Evolutionary conservation across 2,329 filamentous ascomycete species (phyloP).

Genomic region (Clarireedia homoeocarpa): DNA sequence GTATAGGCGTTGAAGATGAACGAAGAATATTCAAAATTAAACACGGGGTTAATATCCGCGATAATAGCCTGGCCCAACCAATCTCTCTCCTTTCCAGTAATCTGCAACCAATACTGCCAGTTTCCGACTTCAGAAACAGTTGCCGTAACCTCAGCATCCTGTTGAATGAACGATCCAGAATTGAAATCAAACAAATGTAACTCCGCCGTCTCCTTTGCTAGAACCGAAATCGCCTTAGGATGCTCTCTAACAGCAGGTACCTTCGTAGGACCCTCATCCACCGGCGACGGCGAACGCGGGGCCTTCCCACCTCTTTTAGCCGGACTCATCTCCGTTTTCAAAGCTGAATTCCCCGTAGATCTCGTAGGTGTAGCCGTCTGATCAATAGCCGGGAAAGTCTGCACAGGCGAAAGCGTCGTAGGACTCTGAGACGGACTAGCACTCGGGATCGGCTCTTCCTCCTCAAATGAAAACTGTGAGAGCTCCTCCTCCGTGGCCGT

Average conservation of each 20-base stretch:
- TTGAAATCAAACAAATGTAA: conserved; percentile 91
- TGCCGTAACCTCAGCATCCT: conserved; percentile 55
- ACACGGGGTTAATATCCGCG: conserved; percentile 92
- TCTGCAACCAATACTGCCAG: conserved; percentile 95
- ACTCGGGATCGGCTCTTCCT: conserved; percentile 55
- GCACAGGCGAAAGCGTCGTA: conserved; percentile 28
- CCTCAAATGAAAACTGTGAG: conserved; percentile 70
- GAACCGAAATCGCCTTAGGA: conserved; percentile 63
- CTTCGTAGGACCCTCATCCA: conserved; percentile 41
- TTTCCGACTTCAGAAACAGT: conserved; percentile 78
- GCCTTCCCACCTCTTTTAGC: conserved; percentile 13
- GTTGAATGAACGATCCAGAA: conserved; percentile 67
- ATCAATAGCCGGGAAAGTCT: conserved; percentile 17
- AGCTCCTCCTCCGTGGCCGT: conserved; percentile 77
- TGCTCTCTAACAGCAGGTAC: conserved; percentile 52
- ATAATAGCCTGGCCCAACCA: conserved; percentile 84
- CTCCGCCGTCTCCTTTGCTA: conserved; percentile 71
- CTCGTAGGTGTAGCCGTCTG: conserved; percentile 12
- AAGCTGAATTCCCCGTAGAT: conserved; percentile 37
- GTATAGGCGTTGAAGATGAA: conserved; percentile 99
- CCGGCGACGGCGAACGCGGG: conserved; percentile 17
- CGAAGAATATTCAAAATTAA: conserved; percentile 98
- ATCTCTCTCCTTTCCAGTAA: conserved; percentile 65
- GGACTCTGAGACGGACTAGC: conserved; percentile 53
- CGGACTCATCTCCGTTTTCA: conserved; percentile 32